Conservation (phyloP, 2,329 filamentous ascomycete species). For the Xylariaceae sp. region DNA sequence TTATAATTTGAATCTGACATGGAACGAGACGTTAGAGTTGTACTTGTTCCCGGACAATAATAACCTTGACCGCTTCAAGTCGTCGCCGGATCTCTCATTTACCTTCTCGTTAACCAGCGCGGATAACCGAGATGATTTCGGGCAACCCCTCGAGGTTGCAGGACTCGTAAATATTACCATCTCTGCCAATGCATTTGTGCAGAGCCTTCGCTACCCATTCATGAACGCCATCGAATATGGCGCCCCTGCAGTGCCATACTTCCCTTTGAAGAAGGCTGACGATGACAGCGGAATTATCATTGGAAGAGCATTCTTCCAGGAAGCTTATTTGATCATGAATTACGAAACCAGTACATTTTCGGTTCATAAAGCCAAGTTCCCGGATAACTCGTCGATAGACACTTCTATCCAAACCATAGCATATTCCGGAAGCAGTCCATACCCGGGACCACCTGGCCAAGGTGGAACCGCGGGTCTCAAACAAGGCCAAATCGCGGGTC, state of each 20-base stretch:
- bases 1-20: slow-evolving; percentile 63
- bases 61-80: slow-evolving; percentile 52
- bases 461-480: slow-evolving; percentile 37
- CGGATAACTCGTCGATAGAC: slow-evolving; percentile 45
- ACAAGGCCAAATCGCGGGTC: slow-evolving; percentile 48
- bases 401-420: slow-evolving; percentile 47
- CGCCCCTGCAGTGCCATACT: slow-evolving; percentile 58
- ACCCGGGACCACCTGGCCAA: slow-evolving; percentile 42
- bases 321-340: slow-evolving; percentile 62
- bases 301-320: slow-evolving; percentile 71
- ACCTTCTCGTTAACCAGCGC: slow-evolving; percentile 60
- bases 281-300: slow-evolving; percentile 61
- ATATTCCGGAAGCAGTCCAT: slow-evolving; percentile 50
- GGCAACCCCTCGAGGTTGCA: slow-evolving; percentile 49
- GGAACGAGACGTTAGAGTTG: slow-evolving; percentile 64
- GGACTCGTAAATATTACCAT: slow-evolving; percentile 61
- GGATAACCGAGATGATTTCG: slow-evolving; percentile 57
- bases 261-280: slow-evolving; percentile 62
- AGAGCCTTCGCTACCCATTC: slow-evolving; percentile 54
- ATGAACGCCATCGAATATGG: slow-evolving; percentile 48
- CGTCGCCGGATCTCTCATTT: slow-evolving; percentile 52
- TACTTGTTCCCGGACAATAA: slow-evolving; percentile 64
- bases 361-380: slow-evolving; percentile 58
- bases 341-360: slow-evolving; percentile 59
- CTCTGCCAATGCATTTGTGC: slow-evolving; percentile 53